Base-by-base conservation (phyloP, 176 grass and related monocot species). In the Musa troglodytarum region DNA sequence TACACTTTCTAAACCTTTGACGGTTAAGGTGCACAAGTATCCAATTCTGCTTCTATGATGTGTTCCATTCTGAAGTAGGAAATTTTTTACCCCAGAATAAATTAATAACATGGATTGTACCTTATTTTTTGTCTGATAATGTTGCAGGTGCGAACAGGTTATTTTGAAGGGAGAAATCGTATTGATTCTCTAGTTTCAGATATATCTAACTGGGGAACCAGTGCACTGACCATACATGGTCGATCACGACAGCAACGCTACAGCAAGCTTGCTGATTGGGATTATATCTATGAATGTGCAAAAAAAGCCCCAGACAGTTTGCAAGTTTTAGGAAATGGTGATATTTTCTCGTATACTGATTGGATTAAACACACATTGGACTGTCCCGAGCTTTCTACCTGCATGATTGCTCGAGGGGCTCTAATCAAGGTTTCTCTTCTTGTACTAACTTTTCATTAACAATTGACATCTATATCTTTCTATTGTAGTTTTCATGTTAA, bases 261-360 rank as follows among this genome's bases (percentile, higher is more conserved):
- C 72, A 97, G 93, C 80, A 97, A 97, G 83, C 83, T 87, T 49
- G 89, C 93, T 2, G 90, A 97, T 74, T 97, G 93, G 93, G 87
- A 97, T 68, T 97, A 97, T 75, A 92, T 97, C 79, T 78, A 92
- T 53, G 87, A 90, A 79, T 97, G 93, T 76, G 83, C 86, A 52
- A 79, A 80, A 71, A 97, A 97, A 78, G 93, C 93, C 34, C 85
- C 85, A 61, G 83, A 83, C 10, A 10, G 81, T 71, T 83, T 97
- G 81, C 86, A 92, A 85, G 85, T 97, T 52, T 56, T 97, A 79
- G 93, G 90, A 80, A 97, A 97, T 85, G 93, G 93, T 52, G 93
- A 97, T 80, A 78, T 97, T 68, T 97, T 88, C 78, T 97, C 90
- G 68, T 97, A 85, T 68, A 84, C 82, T 22, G 93, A 97, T 71